Evolutionary conservation across 352 stramenopile species (phyloP).

Genomic region (Globisporangium abappressorium): DNA sequence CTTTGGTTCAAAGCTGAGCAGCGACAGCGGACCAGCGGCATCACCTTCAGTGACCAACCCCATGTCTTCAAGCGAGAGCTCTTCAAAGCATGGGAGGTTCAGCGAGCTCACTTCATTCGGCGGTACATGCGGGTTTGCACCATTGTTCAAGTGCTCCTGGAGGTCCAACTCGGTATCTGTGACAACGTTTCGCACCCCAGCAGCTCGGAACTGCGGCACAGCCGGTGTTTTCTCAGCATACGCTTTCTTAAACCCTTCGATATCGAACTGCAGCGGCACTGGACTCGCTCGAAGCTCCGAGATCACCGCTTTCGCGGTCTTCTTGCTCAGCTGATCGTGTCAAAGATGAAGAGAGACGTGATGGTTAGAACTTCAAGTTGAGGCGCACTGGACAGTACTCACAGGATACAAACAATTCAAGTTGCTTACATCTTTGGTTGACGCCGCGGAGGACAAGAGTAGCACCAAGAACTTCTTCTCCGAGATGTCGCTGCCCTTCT

Average conservation of each 20-base stretch:
- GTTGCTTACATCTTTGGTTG: conserved; percentile 47
- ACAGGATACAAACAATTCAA: not conserved
- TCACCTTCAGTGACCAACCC: conserved; percentile 38
- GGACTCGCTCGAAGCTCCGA: conserved; percentile 57
- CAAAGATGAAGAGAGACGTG: conserved; percentile 9
- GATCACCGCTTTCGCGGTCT: conserved; percentile 71
- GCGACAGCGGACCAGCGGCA: conserved; percentile 50
- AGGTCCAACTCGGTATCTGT: conserved; percentile 79
- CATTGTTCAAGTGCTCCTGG: conserved; percentile 82
- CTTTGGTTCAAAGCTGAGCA: conserved; percentile 86
- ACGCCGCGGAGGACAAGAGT: conserved; percentile 44
- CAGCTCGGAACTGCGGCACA: conserved; percentile 73
- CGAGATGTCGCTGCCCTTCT: conserved; percentile 62
- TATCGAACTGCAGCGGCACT: conserved; percentile 48
- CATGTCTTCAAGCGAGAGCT: conserved; percentile 75
- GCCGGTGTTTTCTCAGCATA: conserved; percentile 77
- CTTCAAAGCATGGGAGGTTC: conserved; percentile 68
- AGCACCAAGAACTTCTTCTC: conserved; percentile 82
- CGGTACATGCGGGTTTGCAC: conserved; percentile 59
- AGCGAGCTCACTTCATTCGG: conserved; percentile 71
- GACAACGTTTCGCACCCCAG: conserved; percentile 78
- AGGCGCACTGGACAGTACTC: not conserved
- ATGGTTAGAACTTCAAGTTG: conserved; percentile 12
- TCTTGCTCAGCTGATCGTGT: conserved; percentile 43
- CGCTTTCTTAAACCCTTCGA: conserved; percentile 55